Percentiles rank a stretch among this genome's conserved stretches.
Conservation (phyloP, 1,284 basidiomycete species). For the Rhizopogon parksii region DNA sequence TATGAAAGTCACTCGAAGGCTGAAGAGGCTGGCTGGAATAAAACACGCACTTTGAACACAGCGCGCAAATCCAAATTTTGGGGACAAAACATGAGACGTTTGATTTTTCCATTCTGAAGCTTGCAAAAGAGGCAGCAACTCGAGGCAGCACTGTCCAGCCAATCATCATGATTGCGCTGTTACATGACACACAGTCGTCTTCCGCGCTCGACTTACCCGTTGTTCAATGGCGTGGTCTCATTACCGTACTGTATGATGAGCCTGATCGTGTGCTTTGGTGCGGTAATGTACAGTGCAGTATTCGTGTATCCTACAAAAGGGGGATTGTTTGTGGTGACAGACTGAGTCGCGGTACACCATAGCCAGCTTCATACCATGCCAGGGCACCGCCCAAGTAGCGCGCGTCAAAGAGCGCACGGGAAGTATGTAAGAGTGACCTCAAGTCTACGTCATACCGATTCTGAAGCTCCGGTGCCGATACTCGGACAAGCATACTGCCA, state of each 20-base stretch:
- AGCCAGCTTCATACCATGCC: neutral
- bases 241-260: neutral
- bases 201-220: no score
- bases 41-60: no score
- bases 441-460: neutral
- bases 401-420: neutral
- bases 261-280: neutral
- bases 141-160: no score
- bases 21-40: no score
- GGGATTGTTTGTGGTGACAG: neutral
- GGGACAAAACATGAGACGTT: no score
- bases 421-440: neutral
- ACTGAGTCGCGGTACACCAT: neutral
- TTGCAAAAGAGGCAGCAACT: no score
- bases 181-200: no score
- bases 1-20: no score
- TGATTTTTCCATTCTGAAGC: no score
- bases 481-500: slow-evolving; percentile 3
- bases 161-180: no score
- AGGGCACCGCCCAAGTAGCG: neutral
- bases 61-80: no score
- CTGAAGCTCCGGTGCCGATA: neutral
- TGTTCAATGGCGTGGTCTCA: no score
- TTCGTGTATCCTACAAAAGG: neutral
- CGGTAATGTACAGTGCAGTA: slow-evolving; percentile 1